Evolutionary conservation across 2,329 filamentous ascomycete genomes (phyloP).

Genomic region (Bertia moriformis): DNA sequence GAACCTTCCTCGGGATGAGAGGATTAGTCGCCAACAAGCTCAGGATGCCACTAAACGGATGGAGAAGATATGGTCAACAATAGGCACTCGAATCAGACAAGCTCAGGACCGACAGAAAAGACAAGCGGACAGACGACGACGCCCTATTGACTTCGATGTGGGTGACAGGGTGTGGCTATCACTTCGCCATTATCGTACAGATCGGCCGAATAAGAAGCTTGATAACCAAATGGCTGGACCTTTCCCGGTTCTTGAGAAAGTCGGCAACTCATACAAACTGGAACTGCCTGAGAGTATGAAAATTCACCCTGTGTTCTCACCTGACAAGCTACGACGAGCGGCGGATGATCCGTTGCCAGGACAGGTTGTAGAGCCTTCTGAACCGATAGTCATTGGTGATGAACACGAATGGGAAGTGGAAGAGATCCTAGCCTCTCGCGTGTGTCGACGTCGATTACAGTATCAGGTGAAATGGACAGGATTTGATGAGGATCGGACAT

Average conservation of each 20-base stretch:
- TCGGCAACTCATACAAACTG: background rate
- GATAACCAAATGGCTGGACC: background rate
- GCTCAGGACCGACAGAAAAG: background rate
- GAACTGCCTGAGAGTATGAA: background rate
- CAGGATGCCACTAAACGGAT: background rate
- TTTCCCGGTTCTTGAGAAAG: background rate
- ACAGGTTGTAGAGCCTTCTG: background rate
- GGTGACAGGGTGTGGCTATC: background rate
- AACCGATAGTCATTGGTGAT: background rate
- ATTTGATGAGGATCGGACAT: background rate
- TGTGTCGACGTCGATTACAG: background rate
- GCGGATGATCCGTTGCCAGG: background rate
- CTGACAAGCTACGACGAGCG: background rate
- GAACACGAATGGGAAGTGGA: background rate
- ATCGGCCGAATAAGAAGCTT: background rate
- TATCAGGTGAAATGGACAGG: background rate
- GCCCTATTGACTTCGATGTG: background rate
- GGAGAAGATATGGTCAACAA: background rate
- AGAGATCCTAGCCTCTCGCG: background rate
- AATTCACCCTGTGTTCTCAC: background rate
- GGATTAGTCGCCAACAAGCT: too few relatives aligned
- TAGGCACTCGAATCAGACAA: background rate
- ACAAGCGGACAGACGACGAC: background rate
- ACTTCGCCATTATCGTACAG: background rate
- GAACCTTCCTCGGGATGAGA: background rate